A percentile compares a stretch with the other conserved stretches of the same genome.
phyloP scores from a whole-genome alignment of 2,329 filamentous ascomycete species.

The Fusarium brevicatenulatum region DNA sequence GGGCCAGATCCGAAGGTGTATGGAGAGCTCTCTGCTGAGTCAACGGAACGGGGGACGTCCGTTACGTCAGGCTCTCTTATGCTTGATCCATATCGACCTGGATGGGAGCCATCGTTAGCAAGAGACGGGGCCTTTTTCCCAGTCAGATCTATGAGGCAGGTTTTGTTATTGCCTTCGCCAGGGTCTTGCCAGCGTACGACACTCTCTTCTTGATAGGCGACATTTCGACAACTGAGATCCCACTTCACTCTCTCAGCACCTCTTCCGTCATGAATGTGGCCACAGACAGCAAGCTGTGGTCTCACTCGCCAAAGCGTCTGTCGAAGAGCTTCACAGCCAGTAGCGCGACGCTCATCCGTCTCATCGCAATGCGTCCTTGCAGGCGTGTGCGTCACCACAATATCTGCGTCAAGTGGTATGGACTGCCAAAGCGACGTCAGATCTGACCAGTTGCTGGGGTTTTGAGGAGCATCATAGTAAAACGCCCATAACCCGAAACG shows the following conservation, averaged over 20 bases:
- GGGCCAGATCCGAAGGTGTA: conserved; percentile 24
- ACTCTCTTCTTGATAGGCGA: conserved; percentile 57
- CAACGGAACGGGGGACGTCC: neutral
- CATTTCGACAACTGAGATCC: conserved; percentile 57
- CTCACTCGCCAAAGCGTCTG: conserved; percentile 68
- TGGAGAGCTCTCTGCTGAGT: neutral
- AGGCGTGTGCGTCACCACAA: conserved; percentile 78
- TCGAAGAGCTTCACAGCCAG: conserved; percentile 70
- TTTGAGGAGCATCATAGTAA: conserved; percentile 59
- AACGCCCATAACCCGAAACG: conserved; percentile 72
- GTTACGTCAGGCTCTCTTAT: conserved; percentile 10
- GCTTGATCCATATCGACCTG: conserved; percentile 6
- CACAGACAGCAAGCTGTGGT: conserved; percentile 74
- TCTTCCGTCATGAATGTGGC: conserved; percentile 76
- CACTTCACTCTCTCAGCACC: conserved; percentile 72
- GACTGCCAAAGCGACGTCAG: conserved; percentile 64
- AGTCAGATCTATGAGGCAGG: conserved; percentile 71
- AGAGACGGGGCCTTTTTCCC: conserved; percentile 53
- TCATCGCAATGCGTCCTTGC: conserved; percentile 69
- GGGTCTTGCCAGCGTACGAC: conserved; percentile 68
- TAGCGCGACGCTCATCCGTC: conserved; percentile 49
- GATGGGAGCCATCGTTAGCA: conserved; percentile 58
- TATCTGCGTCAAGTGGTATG: conserved; percentile 70
- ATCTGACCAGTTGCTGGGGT: conserved; percentile 26
- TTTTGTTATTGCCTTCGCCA: conserved; percentile 63